Evolutionary conservation across 2,329 filamentous ascomycete genomes (phyloP), one percentile per base, ranked within the genome.

Genomic region (Aspergillus flavus): DNA sequence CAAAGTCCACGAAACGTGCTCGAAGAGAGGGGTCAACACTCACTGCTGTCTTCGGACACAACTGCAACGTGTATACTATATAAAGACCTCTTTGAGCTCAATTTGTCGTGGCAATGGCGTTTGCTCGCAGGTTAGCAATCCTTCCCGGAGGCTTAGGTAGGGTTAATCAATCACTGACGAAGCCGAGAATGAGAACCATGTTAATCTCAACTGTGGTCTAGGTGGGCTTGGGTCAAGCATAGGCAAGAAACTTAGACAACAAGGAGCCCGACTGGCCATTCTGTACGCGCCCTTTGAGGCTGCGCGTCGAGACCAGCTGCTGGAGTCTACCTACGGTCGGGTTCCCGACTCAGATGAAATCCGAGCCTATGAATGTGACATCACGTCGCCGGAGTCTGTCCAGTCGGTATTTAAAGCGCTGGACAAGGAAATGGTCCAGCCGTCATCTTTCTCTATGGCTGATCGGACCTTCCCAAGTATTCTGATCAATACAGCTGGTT

Each of bases 251-350:
- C 72, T 84, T 1, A 73, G 75, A 28, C 70, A 77, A 4, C 74
- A 80, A 64, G 81, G 81, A 6, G 79, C 80, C 6, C 75, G 71
- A 14, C 68, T 83, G 4, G 82, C 80, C 9, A 76, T 83, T 16
- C 71, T 83, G 0, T 83, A 83, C 58, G 81, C 81, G 0, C 81
- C 81, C 1, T 83, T 82, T 64, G 81, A 83, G 67, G 75, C 78
- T 1, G 60, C 71, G 36, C 73, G 74, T 10, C 75, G 76, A 21
- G 70, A 78, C 26, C 68, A 78, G 43, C 73, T 78, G 0, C 72
- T 84, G 21, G 69, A 74, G 16, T 57, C 72, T 1, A 69, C 75
- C 4, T 83, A 81, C 67, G 74, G 74, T 16, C 60, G 56, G 4
- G 54, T 32, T 6, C 12, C 23, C 41, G 30, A 10, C 39, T 61